Conservation (phyloP, 768 basidiomycete species). For the Boletus pseudo-olivaceus region DNA sequence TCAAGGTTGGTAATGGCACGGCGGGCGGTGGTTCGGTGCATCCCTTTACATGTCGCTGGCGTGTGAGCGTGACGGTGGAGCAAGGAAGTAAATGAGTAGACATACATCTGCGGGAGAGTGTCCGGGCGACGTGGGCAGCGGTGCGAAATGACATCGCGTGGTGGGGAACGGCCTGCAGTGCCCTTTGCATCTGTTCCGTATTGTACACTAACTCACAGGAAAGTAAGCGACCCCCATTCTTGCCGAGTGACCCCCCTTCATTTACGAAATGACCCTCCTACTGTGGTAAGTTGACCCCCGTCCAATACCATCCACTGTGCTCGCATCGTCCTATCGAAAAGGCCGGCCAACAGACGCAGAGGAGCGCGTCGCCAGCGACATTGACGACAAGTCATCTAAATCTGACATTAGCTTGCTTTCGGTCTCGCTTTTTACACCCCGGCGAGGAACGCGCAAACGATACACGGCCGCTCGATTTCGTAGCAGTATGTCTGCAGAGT, state of each 20-base stretch:
- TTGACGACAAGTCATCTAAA: neutral
- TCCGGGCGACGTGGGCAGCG: slow-evolving; percentile 10
- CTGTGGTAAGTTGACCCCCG: slow-evolving; percentile 3
- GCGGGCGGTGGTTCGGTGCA: slow-evolving; percentile 51
- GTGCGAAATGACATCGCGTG: slow-evolving; percentile 16
- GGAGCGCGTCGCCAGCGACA: slow-evolving; percentile 9
- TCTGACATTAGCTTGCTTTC: neutral
- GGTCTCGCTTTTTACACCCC: neutral
- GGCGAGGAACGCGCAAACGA: neutral
- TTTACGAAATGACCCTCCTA: neutral
- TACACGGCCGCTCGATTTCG: slow-evolving; percentile 1
- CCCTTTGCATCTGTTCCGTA: neutral
- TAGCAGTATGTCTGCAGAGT: slow-evolving; percentile 23
- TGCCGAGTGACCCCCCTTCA: slow-evolving; percentile 10
- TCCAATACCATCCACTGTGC: neutral
- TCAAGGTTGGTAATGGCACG: slow-evolving; percentile 69
- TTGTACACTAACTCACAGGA: neutral
- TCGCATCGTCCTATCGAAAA: neutral
- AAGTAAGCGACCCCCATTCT: slow-evolving; percentile 4
- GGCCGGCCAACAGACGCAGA: neutral
- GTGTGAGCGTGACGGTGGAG: neutral
- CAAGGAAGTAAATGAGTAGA: neutral
- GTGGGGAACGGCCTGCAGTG: neutral
- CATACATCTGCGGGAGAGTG: slow-evolving; percentile 26
- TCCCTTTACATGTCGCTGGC: slow-evolving; percentile 13